phyloP scores from a whole-genome alignment of 306 rosid genomes.

The Oemleria cerasiformis region DNA sequence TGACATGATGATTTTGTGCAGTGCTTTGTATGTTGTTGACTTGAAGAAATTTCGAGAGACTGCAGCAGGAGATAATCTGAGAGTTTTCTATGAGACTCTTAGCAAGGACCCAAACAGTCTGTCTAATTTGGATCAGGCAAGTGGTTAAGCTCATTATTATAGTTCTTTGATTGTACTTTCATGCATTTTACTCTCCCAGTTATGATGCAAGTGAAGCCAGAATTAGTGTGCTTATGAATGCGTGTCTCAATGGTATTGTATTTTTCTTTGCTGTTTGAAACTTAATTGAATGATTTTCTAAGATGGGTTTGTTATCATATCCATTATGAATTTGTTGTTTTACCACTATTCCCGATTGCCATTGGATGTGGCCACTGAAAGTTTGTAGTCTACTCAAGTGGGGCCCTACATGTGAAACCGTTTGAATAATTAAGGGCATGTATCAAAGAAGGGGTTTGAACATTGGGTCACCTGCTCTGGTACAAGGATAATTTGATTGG shows the following conservation, averaged over 20 bases:
- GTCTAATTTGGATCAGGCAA: constrained; percentile 93
- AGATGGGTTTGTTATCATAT: not conserved
- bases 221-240: not conserved
- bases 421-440: not conserved
- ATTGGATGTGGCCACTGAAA: not conserved
- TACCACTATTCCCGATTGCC: no score
- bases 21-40: constrained; percentile 97
- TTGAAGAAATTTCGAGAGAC: constrained; percentile 92
- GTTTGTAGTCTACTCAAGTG: not conserved
- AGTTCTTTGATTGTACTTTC: not conserved
- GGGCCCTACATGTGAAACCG: not conserved
- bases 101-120: constrained; percentile 99
- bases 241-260: not conserved
- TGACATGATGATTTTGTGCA: constrained; percentile 35
- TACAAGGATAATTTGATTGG: not conserved
- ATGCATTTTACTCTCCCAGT: not conserved
- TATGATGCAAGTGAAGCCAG: not conserved
- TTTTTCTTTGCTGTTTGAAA: not conserved
- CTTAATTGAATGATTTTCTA: not conserved
- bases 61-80: constrained; percentile 98
- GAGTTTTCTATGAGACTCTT: constrained; percentile 96
- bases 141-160: constrained; percentile 22
- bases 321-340: no score
- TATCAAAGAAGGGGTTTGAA: not conserved
- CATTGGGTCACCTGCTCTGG: not conserved